Percentiles rank a stretch among this genome's conserved stretches.
Evolutionary conservation across 768 basidiomycete species (phyloP).

Genomic region (Mycena indigotica): DNA sequence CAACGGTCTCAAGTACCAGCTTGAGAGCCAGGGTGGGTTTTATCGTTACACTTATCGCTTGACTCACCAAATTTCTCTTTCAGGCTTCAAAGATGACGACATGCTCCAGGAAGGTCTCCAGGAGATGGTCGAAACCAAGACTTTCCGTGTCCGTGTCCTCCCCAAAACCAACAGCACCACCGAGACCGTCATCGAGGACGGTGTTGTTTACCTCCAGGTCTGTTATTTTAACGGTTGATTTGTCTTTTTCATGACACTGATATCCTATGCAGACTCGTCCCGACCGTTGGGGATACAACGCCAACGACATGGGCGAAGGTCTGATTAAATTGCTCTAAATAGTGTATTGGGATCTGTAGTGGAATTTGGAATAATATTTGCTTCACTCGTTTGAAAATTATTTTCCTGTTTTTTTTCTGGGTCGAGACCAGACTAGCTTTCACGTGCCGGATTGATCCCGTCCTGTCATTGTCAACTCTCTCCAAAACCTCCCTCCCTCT

Average conservation of each 20-base stretch:
- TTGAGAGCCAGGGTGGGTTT: conserved; percentile 28
- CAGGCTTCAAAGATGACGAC: conserved; percentile 39
- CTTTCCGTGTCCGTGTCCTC: conserved; percentile 41
- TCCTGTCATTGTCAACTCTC: no score
- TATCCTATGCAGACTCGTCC: conserved; percentile 22
- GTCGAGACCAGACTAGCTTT: no score
- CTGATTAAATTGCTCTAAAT: conserved; percentile 28
- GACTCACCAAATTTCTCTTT: neutral
- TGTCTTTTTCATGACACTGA: neutral
- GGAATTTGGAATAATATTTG: neutral
- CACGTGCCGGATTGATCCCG: no score
- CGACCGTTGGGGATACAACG: conserved; percentile 30
- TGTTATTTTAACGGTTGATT: neutral
- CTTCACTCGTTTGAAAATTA: neutral
- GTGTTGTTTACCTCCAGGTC: conserved; percentile 40
- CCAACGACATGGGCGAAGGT: conserved; percentile 24
- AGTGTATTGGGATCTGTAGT: neutral
- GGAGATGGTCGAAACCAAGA: conserved; percentile 38
- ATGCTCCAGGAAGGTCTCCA: conserved; percentile 45
- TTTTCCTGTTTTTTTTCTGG: no score
- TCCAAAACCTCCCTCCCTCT: no score
- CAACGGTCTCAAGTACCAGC: conserved; percentile 35
- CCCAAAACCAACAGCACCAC: conserved; percentile 32
- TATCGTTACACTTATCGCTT: neutral
- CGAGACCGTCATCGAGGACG: conserved; percentile 40